Conservation (phyloP, 257 asterid species). For the Capsicum rhomboideum region DNA sequence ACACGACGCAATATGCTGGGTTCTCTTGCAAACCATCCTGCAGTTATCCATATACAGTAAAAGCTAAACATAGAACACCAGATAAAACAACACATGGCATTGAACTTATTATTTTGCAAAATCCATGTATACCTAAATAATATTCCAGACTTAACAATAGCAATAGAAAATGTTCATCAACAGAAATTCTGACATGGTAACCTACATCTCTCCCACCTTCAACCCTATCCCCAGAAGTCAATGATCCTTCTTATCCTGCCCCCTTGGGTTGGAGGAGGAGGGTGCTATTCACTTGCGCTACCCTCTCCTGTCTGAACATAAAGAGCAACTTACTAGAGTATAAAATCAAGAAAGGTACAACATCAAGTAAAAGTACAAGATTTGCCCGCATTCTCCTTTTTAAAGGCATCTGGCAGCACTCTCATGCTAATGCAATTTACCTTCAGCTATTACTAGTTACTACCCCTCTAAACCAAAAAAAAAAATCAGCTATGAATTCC, state of each 20-base stretch:
- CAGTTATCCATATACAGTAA: constrained; percentile 8
- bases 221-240: not conserved
- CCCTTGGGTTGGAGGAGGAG: not conserved
- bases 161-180: not conserved
- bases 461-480: not conserved
- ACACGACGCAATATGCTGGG: constrained; percentile 79
- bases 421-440: not conserved
- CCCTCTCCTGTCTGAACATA: not conserved
- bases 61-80: not conserved
- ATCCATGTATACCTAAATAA: not conserved
- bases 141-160: not conserved
- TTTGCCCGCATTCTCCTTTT: not conserved
- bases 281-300: not conserved
- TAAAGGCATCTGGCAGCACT: not conserved
- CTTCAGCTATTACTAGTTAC: not conserved
- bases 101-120: not conserved
- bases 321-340: not conserved
- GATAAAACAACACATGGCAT: not conserved
- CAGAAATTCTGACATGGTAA: not conserved
- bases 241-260: not conserved
- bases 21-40: constrained; percentile 97
- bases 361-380: not conserved
- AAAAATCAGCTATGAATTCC: not conserved
- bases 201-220: not conserved
- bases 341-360: not conserved